These are phyloP conservation scores for Draba incana DNA, from an alignment of 345 rosid genomes.

Conservation along the genomic window DNA sequence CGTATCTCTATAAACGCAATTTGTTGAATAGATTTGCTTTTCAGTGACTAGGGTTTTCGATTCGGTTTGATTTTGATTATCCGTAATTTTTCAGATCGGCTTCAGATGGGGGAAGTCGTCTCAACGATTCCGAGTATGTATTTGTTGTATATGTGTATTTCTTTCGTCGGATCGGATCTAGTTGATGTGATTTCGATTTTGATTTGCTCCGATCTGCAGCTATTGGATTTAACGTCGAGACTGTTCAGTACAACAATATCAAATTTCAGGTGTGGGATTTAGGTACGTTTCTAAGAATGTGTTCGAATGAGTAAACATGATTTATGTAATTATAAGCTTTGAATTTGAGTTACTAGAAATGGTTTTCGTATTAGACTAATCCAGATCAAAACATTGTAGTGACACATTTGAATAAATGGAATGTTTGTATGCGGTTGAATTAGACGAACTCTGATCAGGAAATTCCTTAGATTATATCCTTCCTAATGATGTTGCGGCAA, in stretches of 20 bases:
- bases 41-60: constrained; percentile 25
- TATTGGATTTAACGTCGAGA: constrained; percentile 97
- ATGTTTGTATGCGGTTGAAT: neutral
- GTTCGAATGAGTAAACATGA: neutral
- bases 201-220: constrained; percentile 53
- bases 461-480: neutral
- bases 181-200: constrained; percentile 11
- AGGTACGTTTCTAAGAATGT: constrained; percentile 45
- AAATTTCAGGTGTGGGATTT: constrained; percentile 95
- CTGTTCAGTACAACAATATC: constrained; percentile 90
- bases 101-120: constrained; percentile 99
- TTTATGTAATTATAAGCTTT: neutral
- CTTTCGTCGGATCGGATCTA: constrained; percentile 31
- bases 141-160: neutral
- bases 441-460: neutral
- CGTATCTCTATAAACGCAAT: neutral
- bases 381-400: neutral
- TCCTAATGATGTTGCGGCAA: neutral
- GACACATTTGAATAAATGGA: neutral
- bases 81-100: constrained; percentile 62
- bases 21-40: neutral
- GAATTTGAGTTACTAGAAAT: neutral
- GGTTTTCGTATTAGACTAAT: neutral
- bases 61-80: constrained; percentile 20
- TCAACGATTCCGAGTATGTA: constrained; percentile 93